These are phyloP conservation scores for Beauveria sp. DNA, from an alignment of 2,329 filamentous ascomycete species.

Conservation along the genomic window DNA sequence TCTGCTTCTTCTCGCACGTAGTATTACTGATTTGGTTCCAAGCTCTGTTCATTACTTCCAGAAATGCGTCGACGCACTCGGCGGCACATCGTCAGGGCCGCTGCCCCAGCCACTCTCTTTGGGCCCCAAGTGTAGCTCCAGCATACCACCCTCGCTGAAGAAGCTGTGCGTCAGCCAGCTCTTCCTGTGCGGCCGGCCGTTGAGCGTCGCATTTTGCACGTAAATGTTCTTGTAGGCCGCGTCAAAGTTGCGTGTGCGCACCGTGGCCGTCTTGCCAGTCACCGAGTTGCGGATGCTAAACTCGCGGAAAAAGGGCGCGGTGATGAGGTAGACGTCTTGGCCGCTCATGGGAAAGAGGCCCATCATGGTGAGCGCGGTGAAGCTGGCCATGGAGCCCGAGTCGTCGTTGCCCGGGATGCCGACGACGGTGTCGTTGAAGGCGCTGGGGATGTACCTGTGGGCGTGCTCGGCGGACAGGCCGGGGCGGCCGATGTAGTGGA, in stretches of 20 bases:
- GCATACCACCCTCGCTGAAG: slow-evolving; percentile 46
- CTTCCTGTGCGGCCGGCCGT: slow-evolving; percentile 45
- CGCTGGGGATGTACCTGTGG: slow-evolving; percentile 58
- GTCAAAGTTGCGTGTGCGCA: slow-evolving; percentile 29
- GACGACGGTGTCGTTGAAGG: slow-evolving; percentile 57
- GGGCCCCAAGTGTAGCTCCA: slow-evolving; percentile 33
- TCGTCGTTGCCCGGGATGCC: slow-evolving; percentile 53
- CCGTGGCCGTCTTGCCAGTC: slow-evolving; percentile 22
- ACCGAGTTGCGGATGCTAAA: slow-evolving; percentile 27
- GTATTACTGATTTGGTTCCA: too few relatives aligned
- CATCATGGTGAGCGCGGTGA: slow-evolving; percentile 41
- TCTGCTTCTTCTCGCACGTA: too few relatives aligned
- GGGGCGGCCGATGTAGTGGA: slow-evolving; percentile 61
- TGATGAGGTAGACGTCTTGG: slow-evolving; percentile 45
- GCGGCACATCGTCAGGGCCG: slow-evolving; percentile 14
- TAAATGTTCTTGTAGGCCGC: slow-evolving; percentile 43
- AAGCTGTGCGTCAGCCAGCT: slow-evolving; percentile 57
- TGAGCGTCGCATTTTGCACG: slow-evolving; percentile 49
- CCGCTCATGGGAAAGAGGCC: slow-evolving; percentile 48
- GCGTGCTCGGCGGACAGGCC: slow-evolving; percentile 45
- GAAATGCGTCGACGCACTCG: slow-evolving; percentile 19
- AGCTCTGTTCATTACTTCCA: slow-evolving; percentile 12
- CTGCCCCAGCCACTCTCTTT: slow-evolving; percentile 10
- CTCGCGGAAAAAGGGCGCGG: slow-evolving; percentile 42
- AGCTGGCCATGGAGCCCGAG: slow-evolving; percentile 46